Evolutionary conservation across 2,329 filamentous ascomycete genomes (phyloP).

Genomic region (Colletotrichum sp.): DNA sequence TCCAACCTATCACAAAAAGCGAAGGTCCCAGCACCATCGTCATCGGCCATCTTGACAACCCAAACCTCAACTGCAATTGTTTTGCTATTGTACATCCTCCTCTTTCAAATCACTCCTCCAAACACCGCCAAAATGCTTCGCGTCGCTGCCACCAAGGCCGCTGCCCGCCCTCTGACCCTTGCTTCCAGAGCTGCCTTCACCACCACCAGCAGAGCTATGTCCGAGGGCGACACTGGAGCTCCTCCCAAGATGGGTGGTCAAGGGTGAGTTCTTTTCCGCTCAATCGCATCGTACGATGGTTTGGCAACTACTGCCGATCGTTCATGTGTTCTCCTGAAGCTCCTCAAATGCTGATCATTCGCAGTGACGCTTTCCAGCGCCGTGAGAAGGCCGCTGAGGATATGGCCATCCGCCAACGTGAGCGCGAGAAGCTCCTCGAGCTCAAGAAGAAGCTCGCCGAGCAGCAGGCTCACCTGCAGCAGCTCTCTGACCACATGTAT

Average conservation of each 20-base stretch:
- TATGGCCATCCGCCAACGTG: constrained; percentile 82
- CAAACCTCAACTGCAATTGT: neutral
- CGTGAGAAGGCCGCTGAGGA: constrained; percentile 90
- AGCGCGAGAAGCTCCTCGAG: constrained; percentile 85
- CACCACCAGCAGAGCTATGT: constrained; percentile 67
- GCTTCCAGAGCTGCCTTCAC: constrained; percentile 63
- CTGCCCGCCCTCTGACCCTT: constrained; percentile 56
- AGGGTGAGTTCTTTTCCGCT: constrained; percentile 48
- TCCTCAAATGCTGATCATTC: constrained; percentile 38
- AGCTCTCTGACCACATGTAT: constrained; percentile 87
- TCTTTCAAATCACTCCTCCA: constrained; percentile 11
- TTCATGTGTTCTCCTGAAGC: neutral
- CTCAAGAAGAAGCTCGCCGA: constrained; percentile 76
- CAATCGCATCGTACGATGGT: neutral
- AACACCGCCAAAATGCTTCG: constrained; percentile 64
- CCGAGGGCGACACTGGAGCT: constrained; percentile 72
- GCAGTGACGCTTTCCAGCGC: constrained; percentile 88
- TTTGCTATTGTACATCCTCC: constrained; percentile 10
- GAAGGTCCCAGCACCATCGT: constrained; percentile 5
- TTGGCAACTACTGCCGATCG: neutral
- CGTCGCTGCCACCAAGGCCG: constrained; percentile 62
- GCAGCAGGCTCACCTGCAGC: constrained; percentile 83
- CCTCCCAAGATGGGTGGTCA: constrained; percentile 57
- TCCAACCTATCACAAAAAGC: constrained; percentile 20
- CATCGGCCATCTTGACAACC: constrained; percentile 9